phyloP scores from a whole-genome alignment of 805 yeast species.

The Wickerhamomyces strasburgensis region DNA sequence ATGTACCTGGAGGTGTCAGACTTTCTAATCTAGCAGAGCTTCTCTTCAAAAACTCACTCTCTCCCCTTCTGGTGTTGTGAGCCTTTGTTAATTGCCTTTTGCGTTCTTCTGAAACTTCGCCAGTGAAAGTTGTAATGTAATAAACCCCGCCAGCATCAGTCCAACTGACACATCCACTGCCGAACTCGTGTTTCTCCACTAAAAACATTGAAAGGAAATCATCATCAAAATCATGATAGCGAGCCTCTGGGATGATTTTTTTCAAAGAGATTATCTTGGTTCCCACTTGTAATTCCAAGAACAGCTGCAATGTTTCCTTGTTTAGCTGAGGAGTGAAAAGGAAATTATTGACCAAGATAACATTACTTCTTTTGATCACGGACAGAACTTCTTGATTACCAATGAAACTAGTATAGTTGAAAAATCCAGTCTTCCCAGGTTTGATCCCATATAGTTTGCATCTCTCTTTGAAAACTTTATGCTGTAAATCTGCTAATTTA shows the following conservation, averaged over 20 bases:
- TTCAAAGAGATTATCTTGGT: constrained; percentile 75
- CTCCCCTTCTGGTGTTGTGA: constrained; percentile 22
- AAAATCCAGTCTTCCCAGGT: constrained; percentile 51
- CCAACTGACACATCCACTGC: constrained; percentile 81
- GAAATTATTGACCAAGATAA: constrained; percentile 77
- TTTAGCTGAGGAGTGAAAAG: constrained; percentile 76
- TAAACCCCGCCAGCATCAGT: constrained; percentile 73
- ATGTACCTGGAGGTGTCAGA: neutral
- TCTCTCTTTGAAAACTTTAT: constrained; percentile 51
- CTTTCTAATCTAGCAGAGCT: constrained; percentile 4
- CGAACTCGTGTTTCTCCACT: constrained; percentile 60
- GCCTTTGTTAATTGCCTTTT: constrained; percentile 30
- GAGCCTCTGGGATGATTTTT: constrained; percentile 74
- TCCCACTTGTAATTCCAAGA: constrained; percentile 63
- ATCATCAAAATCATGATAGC: constrained; percentile 50
- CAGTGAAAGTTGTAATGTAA: constrained; percentile 51
- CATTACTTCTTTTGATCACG: constrained; percentile 57
- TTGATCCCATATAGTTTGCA: constrained; percentile 59
- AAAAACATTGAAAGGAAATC: constrained; percentile 58
- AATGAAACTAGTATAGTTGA: constrained; percentile 66
- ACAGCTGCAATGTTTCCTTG: constrained; percentile 56
- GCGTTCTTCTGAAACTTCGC: constrained; percentile 16
- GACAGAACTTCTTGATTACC: constrained; percentile 52
- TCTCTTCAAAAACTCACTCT: constrained; percentile 15
- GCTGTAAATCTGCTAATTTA: constrained; percentile 56